A percentile compares a stretch with the other conserved stretches of the same genome.
phyloP scores from a whole-genome alignment of 768 basidiomycete species.

The Phaeotremella skinneri region DNA sequence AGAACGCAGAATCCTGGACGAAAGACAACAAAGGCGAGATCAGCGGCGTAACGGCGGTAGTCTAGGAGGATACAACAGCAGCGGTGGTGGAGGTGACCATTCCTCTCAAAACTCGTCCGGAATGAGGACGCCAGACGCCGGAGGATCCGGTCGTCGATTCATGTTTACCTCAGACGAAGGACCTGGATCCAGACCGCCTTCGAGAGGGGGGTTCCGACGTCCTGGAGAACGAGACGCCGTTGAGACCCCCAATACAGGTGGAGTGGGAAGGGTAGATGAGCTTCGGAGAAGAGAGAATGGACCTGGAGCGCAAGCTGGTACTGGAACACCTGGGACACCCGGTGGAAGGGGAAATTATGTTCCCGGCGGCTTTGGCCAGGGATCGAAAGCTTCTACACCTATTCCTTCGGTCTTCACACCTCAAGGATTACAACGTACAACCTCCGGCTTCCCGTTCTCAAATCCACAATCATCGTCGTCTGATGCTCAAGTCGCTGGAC shows the following conservation, averaged over 20 bases:
- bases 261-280: conserved; percentile 28
- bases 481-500: neutral
- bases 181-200: conserved; percentile 62
- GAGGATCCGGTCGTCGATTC: conserved; percentile 54
- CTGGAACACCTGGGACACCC: conserved; percentile 11
- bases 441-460: conserved; percentile 38
- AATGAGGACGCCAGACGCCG: conserved; percentile 46
- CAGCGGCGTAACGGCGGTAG: conserved; percentile 52
- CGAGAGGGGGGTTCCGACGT: conserved; percentile 82
- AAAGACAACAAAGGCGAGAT: conserved; percentile 63
- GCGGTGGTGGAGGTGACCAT: conserved; percentile 18
- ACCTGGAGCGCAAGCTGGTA: neutral
- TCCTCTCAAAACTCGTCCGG: conserved; percentile 31
- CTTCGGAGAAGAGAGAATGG: conserved; percentile 30
- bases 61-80: conserved; percentile 50
- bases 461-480: conserved; percentile 5
- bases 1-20: conserved; percentile 80
- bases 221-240: conserved; percentile 59
- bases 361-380: conserved; percentile 10
- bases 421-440: conserved; percentile 42
- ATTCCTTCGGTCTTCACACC: conserved; percentile 91
- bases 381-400: conserved; percentile 60
- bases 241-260: conserved; percentile 11
- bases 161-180: conserved; percentile 51
- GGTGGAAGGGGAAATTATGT: conserved; percentile 12